A percentile compares a stretch with the other conserved stretches of the same genome.
Conservation (phyloP, 345 rosid species). For the Jatropha curcas region DNA sequence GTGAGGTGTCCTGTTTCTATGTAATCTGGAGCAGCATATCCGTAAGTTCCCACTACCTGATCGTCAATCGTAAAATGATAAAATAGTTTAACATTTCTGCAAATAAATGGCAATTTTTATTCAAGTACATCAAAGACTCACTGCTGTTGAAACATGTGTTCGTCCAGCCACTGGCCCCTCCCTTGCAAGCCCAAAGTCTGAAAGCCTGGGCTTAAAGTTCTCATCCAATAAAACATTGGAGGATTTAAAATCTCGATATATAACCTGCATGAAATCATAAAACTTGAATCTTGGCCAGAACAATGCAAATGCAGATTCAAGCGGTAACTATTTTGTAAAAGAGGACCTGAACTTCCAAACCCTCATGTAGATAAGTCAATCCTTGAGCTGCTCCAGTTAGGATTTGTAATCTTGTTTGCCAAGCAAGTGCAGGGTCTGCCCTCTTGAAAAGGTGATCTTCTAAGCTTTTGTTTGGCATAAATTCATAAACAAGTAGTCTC, state of each 20-base stretch:
- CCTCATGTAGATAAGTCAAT: conserved; percentile 77
- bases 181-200: conserved; percentile 93
- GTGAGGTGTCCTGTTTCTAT: conserved; percentile 81
- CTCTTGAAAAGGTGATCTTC: conserved; percentile 85
- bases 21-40: conserved; percentile 95
- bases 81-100: too few relatives aligned
- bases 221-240: conserved; percentile 79
- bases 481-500: conserved; percentile 77
- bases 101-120: background rate
- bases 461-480: conserved; percentile 72
- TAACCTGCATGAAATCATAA: conserved; percentile 45
- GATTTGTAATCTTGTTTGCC: conserved; percentile 69
- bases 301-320: background rate
- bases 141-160: conserved; percentile 90
- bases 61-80: conserved; percentile 5
- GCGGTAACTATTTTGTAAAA: background rate
- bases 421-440: conserved; percentile 51
- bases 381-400: conserved; percentile 84
- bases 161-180: conserved; percentile 76
- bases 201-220: conserved; percentile 66
- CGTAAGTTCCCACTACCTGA: conserved; percentile 82
- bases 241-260: conserved; percentile 77
- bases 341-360: conserved; percentile 70
- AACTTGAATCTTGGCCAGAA: background rate
- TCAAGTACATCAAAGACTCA: conserved; percentile 39